Evolutionary conservation across 2,329 filamentous ascomycete species (phyloP).

Genomic region (Trichoderma semiorbis): DNA sequence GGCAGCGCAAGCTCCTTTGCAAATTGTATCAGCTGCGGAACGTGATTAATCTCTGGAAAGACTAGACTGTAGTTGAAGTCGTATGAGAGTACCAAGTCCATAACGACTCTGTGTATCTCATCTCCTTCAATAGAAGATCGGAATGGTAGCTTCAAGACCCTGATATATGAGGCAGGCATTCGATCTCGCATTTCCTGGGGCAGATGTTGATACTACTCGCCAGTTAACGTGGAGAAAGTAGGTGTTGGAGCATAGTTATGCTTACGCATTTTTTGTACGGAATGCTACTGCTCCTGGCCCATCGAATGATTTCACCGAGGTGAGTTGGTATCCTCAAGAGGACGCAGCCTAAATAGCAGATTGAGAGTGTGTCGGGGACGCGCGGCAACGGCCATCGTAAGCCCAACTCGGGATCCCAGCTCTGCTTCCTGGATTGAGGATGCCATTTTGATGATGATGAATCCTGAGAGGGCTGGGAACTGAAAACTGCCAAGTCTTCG

Average conservation of each 20-base stretch:
- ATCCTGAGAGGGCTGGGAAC: constrained; percentile 33
- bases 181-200: constrained; percentile 63
- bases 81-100: constrained; percentile 62
- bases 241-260: not conserved
- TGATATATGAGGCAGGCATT: constrained; percentile 60
- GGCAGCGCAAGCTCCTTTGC: constrained; percentile 72
- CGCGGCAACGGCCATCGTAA: constrained; percentile 58
- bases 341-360: constrained; percentile 77
- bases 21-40: constrained; percentile 65
- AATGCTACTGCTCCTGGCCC: constrained; percentile 65
- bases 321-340: constrained; percentile 74
- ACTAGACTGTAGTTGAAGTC: constrained; percentile 63
- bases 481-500: constrained; percentile 36
- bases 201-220: constrained; percentile 47
- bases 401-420: constrained; percentile 44
- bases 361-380: constrained; percentile 68
- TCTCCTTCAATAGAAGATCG: constrained; percentile 44
- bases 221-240: constrained; percentile 25
- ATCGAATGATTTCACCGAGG: constrained; percentile 67
- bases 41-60: constrained; percentile 70
- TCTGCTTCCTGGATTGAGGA: constrained; percentile 33
- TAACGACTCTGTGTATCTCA: constrained; percentile 61
- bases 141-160: constrained; percentile 51
- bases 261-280: constrained; percentile 67
- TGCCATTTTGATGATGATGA: constrained; percentile 29